Conservation (phyloP, 2,329 filamentous ascomycete species). For the Teratosphaeria destructans region DNA sequence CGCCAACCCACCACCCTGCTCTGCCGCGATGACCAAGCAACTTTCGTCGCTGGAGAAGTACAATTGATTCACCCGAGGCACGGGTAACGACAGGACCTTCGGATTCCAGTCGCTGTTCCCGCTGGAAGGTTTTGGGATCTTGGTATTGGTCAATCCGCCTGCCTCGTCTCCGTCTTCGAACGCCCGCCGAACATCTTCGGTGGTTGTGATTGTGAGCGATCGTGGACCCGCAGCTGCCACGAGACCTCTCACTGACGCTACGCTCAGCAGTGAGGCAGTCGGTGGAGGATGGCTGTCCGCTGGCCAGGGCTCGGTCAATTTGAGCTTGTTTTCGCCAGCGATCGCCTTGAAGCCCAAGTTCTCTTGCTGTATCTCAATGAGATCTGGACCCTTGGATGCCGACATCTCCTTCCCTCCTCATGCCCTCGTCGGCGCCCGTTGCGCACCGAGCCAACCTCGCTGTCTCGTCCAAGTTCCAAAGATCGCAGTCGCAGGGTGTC, state of each 20-base stretch:
- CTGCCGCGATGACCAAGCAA: slow-evolving; percentile 71
- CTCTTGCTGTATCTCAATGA: slow-evolving; percentile 73
- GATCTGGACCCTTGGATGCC: slow-evolving; percentile 12
- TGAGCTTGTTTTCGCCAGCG: slow-evolving; percentile 71
- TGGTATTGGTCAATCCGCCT: not conserved
- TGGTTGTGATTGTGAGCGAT: slow-evolving; percentile 62
- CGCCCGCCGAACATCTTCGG: slow-evolving; percentile 65
- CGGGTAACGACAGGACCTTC: slow-evolving; percentile 44
- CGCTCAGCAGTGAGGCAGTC: slow-evolving; percentile 71
- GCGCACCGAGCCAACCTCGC: not conserved
- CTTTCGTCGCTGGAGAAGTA: slow-evolving; percentile 85
- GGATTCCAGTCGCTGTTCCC: slow-evolving; percentile 62
- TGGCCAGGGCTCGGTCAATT: slow-evolving; percentile 67
- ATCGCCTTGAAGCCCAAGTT: slow-evolving; percentile 64
- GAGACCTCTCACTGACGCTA: slow-evolving; percentile 70
- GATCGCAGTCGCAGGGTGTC: not conserved
- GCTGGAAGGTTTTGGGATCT: slow-evolving; percentile 19
- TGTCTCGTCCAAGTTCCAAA: not conserved
- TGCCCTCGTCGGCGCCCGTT: not conserved
- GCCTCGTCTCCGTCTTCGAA: slow-evolving; percentile 39
- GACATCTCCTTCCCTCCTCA: not conserved
- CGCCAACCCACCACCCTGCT: slow-evolving; percentile 68
- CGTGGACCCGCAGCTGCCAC: slow-evolving; percentile 82
- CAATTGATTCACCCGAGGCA: slow-evolving; percentile 76
- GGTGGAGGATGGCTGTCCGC: slow-evolving; percentile 56